Evolutionary conservation across 192 early-diverging fungal species (phyloP).

Genomic region (Coemansia sp.): DNA sequence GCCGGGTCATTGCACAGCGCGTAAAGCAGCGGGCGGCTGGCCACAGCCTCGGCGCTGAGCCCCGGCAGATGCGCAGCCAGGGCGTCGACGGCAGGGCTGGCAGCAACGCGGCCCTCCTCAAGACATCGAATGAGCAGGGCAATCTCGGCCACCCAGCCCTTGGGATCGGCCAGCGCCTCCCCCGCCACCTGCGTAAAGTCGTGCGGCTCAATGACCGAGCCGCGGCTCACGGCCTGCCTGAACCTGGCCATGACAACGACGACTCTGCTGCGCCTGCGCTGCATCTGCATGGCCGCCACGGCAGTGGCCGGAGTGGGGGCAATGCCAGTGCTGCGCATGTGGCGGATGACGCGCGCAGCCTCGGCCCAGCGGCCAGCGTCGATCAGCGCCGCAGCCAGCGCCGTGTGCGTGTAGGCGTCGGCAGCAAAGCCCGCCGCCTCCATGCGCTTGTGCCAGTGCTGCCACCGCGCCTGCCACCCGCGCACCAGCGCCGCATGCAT

Average conservation of each 20-base stretch:
- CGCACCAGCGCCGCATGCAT: constrained; percentile 45
- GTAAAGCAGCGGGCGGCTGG: constrained; percentile 30
- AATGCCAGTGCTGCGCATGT: constrained; percentile 20
- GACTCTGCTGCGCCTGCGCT: constrained; percentile 16
- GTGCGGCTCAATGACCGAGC: constrained; percentile 4
- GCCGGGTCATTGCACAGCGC: constrained; percentile 8
- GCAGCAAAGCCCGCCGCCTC: constrained; percentile 21
- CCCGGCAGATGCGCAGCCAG: constrained; percentile 44
- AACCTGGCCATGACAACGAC: constrained; percentile 27
- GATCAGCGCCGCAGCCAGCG: constrained; percentile 31
- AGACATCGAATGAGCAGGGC: constrained; percentile 39
- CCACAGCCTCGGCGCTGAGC: constrained; percentile 1
- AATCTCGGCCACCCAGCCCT: constrained; percentile 30
- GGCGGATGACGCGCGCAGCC: constrained; percentile 25
- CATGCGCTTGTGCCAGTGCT: constrained; percentile 34
- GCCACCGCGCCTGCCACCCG: constrained; percentile 28
- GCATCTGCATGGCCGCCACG: constrained; percentile 21
- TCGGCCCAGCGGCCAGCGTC: constrained; percentile 36
- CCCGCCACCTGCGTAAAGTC: constrained; percentile 27
- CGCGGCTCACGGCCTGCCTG: constrained; percentile 14
- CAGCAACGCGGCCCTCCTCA: constrained; percentile 27
- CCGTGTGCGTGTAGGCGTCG: constrained; percentile 19
- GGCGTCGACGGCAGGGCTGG: constrained; percentile 37
- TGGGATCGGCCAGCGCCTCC: constrained; percentile 25
- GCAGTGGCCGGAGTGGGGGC: constrained; percentile 14